A percentile compares a stretch with the other conserved stretches of the same genome.
Evolutionary conservation across 1,284 basidiomycete species (phyloP).

Genomic region (Neonothopanus nambi): DNA sequence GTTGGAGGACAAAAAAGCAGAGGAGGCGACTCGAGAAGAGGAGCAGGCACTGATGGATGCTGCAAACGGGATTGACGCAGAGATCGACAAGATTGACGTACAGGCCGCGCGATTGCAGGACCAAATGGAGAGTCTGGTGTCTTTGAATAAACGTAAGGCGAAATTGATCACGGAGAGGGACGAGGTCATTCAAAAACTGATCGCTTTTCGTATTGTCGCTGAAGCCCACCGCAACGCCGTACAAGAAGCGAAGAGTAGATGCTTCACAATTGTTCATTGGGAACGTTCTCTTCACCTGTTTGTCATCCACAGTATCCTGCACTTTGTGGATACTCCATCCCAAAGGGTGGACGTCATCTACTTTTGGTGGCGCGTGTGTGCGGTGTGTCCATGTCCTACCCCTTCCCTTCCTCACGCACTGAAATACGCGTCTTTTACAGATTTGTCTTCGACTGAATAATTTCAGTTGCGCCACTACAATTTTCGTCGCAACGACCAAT

Average conservation of each 20-base stretch:
- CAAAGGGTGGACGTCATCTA: conserved; percentile 27
- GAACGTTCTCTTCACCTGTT: conserved; percentile 7
- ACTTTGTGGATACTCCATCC: background rate
- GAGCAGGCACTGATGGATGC: no score
- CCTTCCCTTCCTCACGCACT: background rate
- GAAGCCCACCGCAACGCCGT: no score
- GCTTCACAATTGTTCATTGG: background rate
- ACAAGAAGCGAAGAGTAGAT: no score
- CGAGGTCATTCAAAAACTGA: no score
- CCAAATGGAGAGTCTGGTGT: no score
- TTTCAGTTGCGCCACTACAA: conserved; percentile 40
- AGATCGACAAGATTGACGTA: no score
- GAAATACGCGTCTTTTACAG: conserved; percentile 25
- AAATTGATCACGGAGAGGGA: no score
- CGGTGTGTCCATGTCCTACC: conserved; percentile 27
- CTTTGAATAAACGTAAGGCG: no score
- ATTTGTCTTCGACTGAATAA: conserved; percentile 44
- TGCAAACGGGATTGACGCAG: no score
- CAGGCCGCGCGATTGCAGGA: no score
- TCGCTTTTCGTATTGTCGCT: no score
- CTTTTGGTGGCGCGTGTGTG: conserved; percentile 44
- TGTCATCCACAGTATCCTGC: conserved; percentile 7
- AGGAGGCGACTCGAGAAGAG: no score
- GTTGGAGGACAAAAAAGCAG: background rate
- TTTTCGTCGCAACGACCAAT: conserved; percentile 35